These are phyloP conservation scores for Lipomyces spencermartinsiae DNA, from an alignment of 805 yeast species.

Conservation along the genomic window DNA sequence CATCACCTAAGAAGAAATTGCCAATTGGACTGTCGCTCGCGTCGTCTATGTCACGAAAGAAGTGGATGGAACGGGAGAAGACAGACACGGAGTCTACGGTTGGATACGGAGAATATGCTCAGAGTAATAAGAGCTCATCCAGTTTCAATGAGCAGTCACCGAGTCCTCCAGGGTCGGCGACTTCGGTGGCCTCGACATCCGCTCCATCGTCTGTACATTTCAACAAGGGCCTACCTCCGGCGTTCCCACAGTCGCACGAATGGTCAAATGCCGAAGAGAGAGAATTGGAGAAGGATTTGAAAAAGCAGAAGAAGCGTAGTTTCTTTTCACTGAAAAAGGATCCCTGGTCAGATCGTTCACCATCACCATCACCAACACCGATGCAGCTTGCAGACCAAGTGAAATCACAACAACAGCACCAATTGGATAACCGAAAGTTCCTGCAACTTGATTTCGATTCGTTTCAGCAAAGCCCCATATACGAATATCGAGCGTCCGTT, in stretches of 20 bases:
- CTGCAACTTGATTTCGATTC: conserved; percentile 28
- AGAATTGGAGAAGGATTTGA: conserved; percentile 48
- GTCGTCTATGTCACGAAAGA: conserved; percentile 23
- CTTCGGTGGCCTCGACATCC: background rate
- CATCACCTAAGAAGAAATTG: conserved; percentile 24
- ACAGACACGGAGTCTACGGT: background rate
- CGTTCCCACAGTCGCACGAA: conserved; percentile 29
- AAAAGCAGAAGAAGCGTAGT: conserved; percentile 60
- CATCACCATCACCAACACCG: background rate
- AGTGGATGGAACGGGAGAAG: background rate
- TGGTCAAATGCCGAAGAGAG: background rate
- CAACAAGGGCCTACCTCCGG: conserved; percentile 8
- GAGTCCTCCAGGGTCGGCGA: conserved; percentile 12
- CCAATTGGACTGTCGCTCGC: conserved; percentile 24
- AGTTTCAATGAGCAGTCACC: conserved; percentile 6
- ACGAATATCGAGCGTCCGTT: conserved; percentile 32
- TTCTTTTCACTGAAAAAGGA: conserved; percentile 59
- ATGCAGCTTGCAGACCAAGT: conserved; percentile 19
- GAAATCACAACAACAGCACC: conserved; percentile 27
- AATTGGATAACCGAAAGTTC: conserved; percentile 24
- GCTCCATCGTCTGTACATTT: conserved; percentile 20
- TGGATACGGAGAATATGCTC: background rate
- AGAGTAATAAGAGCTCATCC: conserved; percentile 1
- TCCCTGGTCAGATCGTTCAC: background rate
- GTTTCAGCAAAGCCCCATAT: conserved; percentile 31